Conservation (phyloP, 305 asterid species). For the Nicotiana rustica region DNA sequence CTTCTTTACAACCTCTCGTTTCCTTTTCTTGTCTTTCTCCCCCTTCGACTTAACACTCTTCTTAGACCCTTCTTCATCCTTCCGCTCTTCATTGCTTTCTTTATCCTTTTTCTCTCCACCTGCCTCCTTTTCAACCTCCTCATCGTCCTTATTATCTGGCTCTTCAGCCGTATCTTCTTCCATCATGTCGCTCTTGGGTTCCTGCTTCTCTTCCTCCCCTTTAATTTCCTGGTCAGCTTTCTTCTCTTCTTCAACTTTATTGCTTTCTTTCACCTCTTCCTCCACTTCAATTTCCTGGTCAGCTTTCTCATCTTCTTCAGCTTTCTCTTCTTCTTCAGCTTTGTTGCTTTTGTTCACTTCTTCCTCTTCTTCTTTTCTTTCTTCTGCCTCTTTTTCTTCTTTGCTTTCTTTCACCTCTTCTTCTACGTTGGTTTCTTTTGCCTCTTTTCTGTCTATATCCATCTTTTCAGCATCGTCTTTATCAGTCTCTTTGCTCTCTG, state of each 20-base stretch:
- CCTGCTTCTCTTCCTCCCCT: background rate
- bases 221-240: conserved; percentile 2
- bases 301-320: conserved; percentile 22
- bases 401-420: conserved; percentile 41
- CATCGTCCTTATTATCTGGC: conserved; percentile 12
- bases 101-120: conserved; percentile 32
- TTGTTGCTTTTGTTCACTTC: conserved; percentile 40
- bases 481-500: conserved; percentile 44
- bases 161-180: conserved; percentile 27
- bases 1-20: conserved; percentile 49
- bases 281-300: conserved; percentile 41
- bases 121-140: conserved; percentile 30
- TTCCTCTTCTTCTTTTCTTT: background rate
- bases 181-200: background rate
- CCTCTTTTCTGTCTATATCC: conserved; percentile 54
- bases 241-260: background rate
- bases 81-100: conserved; percentile 46
- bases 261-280: conserved; percentile 34
- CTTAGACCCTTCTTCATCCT: conserved; percentile 45
- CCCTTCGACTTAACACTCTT: conserved; percentile 60
- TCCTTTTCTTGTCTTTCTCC: conserved; percentile 48
- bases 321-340: conserved; percentile 27
- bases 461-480: conserved; percentile 45
- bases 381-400: conserved; percentile 27
- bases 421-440: conserved; percentile 35